Conservation (phyloP, 2,329 filamentous ascomycete genomes). For the Diaporthe sp. region DNA sequence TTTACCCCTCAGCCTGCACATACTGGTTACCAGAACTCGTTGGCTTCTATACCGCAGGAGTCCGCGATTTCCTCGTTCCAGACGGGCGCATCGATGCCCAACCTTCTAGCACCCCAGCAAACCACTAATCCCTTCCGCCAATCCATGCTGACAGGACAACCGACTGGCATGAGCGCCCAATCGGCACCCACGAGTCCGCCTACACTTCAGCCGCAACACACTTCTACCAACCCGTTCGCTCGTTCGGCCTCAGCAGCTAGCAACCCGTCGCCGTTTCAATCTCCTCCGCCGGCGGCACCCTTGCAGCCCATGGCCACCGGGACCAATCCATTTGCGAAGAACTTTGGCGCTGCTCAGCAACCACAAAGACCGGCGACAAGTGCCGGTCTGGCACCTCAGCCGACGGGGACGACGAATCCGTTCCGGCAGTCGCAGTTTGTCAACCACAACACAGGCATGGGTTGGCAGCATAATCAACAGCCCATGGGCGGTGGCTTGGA, state of each 20-base stretch:
- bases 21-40: slow-evolving; percentile 63
- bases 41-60: slow-evolving; percentile 71
- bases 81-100: slow-evolving; percentile 57
- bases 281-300: slow-evolving; percentile 55
- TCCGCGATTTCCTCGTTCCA: slow-evolving; percentile 62
- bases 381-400: slow-evolving; percentile 74
- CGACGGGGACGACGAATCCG: slow-evolving; percentile 92
- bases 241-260: slow-evolving; percentile 63
- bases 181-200: slow-evolving; percentile 55
- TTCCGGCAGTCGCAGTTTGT: slow-evolving; percentile 93
- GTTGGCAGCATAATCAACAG: slow-evolving; percentile 86
- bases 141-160: slow-evolving; percentile 77
- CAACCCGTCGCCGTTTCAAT: slow-evolving; percentile 59
- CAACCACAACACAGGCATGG: slow-evolving; percentile 87
- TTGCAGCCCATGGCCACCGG: slow-evolving; percentile 65
- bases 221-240: slow-evolving; percentile 88
- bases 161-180: slow-evolving; percentile 59
- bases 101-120: slow-evolving; percentile 64
- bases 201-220: slow-evolving; percentile 62
- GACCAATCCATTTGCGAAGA: slow-evolving; percentile 71
- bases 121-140: slow-evolving; percentile 94
- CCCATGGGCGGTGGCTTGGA: slow-evolving; percentile 87
- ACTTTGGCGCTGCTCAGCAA: slow-evolving; percentile 52
- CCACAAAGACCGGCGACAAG: slow-evolving; percentile 59
- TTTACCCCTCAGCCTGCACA: slow-evolving; percentile 79